Conservation (phyloP, 768 basidiomycete genomes). For the Mycena pura region DNA sequence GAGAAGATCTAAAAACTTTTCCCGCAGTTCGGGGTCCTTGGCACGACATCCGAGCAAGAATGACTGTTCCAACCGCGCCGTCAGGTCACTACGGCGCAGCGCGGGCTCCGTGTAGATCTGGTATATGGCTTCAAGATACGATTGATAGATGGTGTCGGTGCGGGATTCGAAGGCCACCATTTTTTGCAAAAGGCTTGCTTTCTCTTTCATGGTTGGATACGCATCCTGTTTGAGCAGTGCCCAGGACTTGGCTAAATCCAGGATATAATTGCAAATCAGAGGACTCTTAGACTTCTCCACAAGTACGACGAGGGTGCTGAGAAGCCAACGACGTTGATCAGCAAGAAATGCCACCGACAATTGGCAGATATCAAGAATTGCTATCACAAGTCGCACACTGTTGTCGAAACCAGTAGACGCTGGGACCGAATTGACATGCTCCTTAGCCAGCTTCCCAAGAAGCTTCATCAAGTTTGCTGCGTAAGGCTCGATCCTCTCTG, state of each 20-base stretch:
- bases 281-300: slow-evolving; percentile 89
- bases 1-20: slow-evolving; percentile 87
- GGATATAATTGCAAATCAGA: slow-evolving; percentile 80
- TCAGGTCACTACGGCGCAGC: slow-evolving; percentile 91
- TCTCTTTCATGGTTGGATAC: slow-evolving; percentile 95
- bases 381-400: slow-evolving; percentile 68
- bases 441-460: slow-evolving; percentile 84
- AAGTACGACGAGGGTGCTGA: slow-evolving; percentile 78
- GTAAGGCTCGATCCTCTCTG: slow-evolving; percentile 87
- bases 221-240: slow-evolving; percentile 85
- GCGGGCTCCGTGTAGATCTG: slow-evolving; percentile 92
- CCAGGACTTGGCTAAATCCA: slow-evolving; percentile 90
- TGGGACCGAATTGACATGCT: slow-evolving; percentile 72
- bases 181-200: slow-evolving; percentile 85
- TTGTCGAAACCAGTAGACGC: slow-evolving; percentile 59
- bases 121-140: slow-evolving; percentile 88
- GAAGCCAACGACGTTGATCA: slow-evolving; percentile 84
- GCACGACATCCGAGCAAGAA: slow-evolving; percentile 93
- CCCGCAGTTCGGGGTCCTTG: slow-evolving; percentile 77
- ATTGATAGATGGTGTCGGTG: slow-evolving; percentile 78
- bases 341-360: slow-evolving; percentile 80
- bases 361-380: slow-evolving; percentile 89
- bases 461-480: slow-evolving; percentile 79
- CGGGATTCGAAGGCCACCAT: slow-evolving; percentile 86
- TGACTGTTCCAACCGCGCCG: slow-evolving; percentile 89